phyloP scores from a whole-genome alignment of 73 alveolate genomes.

The Paramecium pentaurelia region DNA sequence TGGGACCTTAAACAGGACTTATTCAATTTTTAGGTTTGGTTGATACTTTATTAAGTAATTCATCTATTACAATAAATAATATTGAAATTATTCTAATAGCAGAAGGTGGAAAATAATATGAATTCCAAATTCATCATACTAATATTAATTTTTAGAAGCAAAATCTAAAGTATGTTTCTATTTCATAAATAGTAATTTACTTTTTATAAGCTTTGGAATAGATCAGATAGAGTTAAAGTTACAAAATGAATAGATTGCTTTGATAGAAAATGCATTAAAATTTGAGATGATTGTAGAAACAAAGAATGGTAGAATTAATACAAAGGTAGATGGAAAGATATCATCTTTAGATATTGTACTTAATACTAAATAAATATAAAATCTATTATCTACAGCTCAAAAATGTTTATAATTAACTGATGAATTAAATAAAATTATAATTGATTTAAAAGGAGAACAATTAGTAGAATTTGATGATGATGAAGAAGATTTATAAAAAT shows the following conservation, averaged over 20 bases:
- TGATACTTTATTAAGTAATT: slow-evolving; percentile 17
- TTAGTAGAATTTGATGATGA: background rate
- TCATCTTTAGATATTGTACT: background rate
- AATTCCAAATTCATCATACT: background rate
- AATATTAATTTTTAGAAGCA: background rate
- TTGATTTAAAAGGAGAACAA: background rate
- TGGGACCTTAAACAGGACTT: background rate
- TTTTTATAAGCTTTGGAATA: background rate
- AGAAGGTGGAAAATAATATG: background rate
- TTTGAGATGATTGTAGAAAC: background rate
- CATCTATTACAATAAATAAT: background rate
- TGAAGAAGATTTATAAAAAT: background rate
- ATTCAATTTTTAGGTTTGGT: background rate
- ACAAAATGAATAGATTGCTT: background rate
- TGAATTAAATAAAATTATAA: background rate
- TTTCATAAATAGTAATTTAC: background rate
- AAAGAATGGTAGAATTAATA: background rate
- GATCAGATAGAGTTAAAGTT: background rate
- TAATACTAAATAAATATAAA: background rate
- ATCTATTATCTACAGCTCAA: background rate
- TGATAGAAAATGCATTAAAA: background rate
- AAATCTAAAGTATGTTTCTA: background rate
- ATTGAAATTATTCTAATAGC: background rate
- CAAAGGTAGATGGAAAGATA: background rate
- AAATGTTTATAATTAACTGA: background rate